Evolutionary conservation across 2,329 filamentous ascomycete genomes (phyloP).

Genomic region (Diaporthe australafricana): DNA sequence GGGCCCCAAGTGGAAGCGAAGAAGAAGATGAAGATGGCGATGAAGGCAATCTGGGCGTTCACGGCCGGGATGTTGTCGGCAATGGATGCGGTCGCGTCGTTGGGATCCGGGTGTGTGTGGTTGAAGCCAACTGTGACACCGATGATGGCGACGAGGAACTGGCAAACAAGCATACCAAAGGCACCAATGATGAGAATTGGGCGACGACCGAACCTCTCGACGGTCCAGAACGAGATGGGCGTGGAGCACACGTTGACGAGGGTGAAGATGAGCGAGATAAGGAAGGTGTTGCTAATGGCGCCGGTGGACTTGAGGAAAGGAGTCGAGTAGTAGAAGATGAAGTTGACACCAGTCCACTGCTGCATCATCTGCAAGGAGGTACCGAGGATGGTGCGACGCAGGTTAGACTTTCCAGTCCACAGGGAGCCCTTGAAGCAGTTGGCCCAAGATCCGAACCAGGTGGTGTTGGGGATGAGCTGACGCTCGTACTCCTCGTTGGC

Average conservation of each 20-base stretch:
- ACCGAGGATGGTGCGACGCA: slow-evolving; percentile 78
- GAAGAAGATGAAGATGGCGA: slow-evolving; percentile 93
- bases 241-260: slow-evolving; percentile 90
- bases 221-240: slow-evolving; percentile 86
- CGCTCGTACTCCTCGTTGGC: slow-evolving; percentile 92
- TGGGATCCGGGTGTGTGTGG: slow-evolving; percentile 60
- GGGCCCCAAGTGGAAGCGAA: slow-evolving; percentile 92
- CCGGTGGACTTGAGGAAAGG: slow-evolving; percentile 85
- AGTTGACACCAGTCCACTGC: slow-evolving; percentile 89
- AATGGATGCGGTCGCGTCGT: slow-evolving; percentile 50
- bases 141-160: slow-evolving; percentile 86
- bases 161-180: slow-evolving; percentile 84
- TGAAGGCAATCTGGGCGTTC: slow-evolving; percentile 84
- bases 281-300: slow-evolving; percentile 81
- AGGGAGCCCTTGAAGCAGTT: slow-evolving; percentile 76
- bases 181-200: slow-evolving; percentile 83
- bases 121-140: slow-evolving; percentile 72
- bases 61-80: slow-evolving; percentile 68
- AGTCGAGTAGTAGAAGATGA: slow-evolving; percentile 90
- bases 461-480: slow-evolving; percentile 71
- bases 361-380: slow-evolving; percentile 85
- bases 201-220: slow-evolving; percentile 86
- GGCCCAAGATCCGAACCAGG: slow-evolving; percentile 77
- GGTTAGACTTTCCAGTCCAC: slow-evolving; percentile 71
- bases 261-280: slow-evolving; percentile 87